Evolutionary conservation across 164 flowering plant species (phyloP).

Genomic region (Sextonia rubra): DNA sequence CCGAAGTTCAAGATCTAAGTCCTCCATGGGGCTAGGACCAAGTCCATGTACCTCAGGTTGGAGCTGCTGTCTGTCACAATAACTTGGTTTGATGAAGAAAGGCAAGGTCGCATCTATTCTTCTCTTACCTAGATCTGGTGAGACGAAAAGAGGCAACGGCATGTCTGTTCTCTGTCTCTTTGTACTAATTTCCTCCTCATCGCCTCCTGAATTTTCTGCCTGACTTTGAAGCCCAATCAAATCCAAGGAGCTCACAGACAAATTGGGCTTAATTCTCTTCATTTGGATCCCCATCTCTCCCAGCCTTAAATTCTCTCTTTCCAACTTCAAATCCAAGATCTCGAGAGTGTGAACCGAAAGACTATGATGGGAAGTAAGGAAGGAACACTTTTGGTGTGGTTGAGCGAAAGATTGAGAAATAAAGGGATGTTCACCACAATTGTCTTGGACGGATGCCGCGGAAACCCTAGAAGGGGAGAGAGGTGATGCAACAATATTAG

Average conservation of each 20-base stretch:
- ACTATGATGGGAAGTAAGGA: constrained; percentile 18
- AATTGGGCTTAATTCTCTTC: constrained; percentile 24
- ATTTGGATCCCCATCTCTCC: constrained; percentile 14
- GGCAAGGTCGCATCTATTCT: not conserved
- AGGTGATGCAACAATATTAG: constrained; percentile 19
- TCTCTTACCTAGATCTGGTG: not conserved
- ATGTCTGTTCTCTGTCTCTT: constrained; percentile 43
- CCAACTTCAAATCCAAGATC: constrained; percentile 72
- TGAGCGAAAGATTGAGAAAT: constrained; percentile 20
- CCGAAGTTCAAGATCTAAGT: constrained; percentile 87
- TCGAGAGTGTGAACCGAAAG: constrained; percentile 28
- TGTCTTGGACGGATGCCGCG: constrained; percentile 15
- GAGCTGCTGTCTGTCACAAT: constrained; percentile 14
- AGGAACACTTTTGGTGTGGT: constrained; percentile 15
- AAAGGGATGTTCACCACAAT: constrained; percentile 10
- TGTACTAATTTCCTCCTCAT: constrained; percentile 23
- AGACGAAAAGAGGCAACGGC: not conserved
- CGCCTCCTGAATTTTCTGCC: constrained; percentile 6
- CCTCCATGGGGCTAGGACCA: constrained; percentile 37
- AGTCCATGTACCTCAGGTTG: constrained; percentile 30
- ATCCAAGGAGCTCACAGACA: constrained; percentile 32
- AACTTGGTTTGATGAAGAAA: not conserved
- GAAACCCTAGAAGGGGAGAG: constrained; percentile 42
- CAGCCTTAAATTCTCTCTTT: constrained; percentile 32
- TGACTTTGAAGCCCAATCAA: constrained; percentile 18